phyloP scores from a whole-genome alignment of 306 rosid genomes.

The Prunus mume region DNA sequence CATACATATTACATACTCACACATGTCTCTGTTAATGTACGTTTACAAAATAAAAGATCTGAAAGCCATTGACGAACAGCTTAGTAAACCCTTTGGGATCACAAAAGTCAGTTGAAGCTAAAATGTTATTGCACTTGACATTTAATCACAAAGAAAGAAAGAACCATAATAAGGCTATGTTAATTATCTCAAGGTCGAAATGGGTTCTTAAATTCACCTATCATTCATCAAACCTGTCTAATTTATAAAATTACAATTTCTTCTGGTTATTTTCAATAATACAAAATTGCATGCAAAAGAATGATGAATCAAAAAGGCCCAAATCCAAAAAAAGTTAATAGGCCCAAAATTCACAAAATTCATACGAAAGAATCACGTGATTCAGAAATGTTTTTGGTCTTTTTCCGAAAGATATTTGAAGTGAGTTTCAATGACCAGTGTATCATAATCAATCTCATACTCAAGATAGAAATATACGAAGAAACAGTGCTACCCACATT shows the following conservation, averaged over 20 bases:
- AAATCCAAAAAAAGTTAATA: background rate
- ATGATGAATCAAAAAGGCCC: background rate
- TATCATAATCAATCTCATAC: background rate
- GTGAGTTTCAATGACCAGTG: background rate
- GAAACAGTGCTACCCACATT: conserved; percentile 1
- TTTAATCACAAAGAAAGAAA: background rate
- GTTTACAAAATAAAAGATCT: background rate
- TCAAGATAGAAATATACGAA: background rate
- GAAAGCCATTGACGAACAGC: background rate
- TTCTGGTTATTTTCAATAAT: background rate
- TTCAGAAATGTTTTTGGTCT: background rate
- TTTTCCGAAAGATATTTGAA: background rate
- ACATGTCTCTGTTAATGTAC: background rate
- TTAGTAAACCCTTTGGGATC: background rate
- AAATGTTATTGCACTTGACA: background rate
- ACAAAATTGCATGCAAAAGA: background rate
- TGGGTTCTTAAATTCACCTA: background rate
- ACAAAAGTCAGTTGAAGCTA: background rate
- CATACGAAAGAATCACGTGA: background rate
- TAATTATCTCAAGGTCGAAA: background rate
- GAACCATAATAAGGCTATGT: background rate
- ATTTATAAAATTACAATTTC: background rate
- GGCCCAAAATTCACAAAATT: background rate
- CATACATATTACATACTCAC: background rate
- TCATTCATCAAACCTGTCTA: background rate